phyloP scores from a whole-genome alignment of 2,329 filamentous ascomycete genomes.

The Periconia digitata region DNA sequence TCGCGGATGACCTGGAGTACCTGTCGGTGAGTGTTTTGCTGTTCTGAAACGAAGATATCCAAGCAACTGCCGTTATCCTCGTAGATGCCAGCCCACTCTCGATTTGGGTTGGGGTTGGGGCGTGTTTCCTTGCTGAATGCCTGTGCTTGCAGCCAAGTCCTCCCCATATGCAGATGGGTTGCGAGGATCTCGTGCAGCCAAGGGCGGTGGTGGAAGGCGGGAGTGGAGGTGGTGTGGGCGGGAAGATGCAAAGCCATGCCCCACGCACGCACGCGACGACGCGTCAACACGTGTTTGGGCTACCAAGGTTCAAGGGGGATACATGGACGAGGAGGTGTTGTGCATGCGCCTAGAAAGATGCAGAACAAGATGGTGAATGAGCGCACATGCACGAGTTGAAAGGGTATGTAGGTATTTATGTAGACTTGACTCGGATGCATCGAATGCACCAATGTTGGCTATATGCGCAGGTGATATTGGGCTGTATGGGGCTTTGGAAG shows the following conservation, averaged over 20 bases:
- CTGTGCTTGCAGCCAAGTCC: background rate
- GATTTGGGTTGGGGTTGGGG: conserved; percentile 5
- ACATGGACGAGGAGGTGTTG: too few relatives aligned
- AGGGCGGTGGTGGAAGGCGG: conserved; percentile 2
- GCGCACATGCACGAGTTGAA: too few relatives aligned
- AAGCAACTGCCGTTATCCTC: conserved; percentile 39
- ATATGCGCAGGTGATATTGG: too few relatives aligned
- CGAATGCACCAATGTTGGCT: too few relatives aligned
- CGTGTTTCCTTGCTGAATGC: background rate
- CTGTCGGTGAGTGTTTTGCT: background rate
- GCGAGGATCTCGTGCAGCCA: background rate
- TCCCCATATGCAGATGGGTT: background rate
- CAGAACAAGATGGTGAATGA: too few relatives aligned
- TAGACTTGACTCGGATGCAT: too few relatives aligned
- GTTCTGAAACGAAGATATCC: conserved; percentile 20
- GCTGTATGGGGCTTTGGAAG: too few relatives aligned
- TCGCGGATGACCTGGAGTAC: conserved; percentile 28
- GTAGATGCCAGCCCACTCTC: conserved; percentile 26
- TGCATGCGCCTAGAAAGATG: too few relatives aligned
- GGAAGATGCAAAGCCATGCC: background rate
- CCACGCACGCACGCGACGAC: too few relatives aligned
- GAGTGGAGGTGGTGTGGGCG: background rate
- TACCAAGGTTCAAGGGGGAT: too few relatives aligned
- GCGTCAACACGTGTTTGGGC: too few relatives aligned
- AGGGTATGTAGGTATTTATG: too few relatives aligned